Conservation (phyloP, 23 red algal species). For the Gracilaria vermiculophylla region DNA sequence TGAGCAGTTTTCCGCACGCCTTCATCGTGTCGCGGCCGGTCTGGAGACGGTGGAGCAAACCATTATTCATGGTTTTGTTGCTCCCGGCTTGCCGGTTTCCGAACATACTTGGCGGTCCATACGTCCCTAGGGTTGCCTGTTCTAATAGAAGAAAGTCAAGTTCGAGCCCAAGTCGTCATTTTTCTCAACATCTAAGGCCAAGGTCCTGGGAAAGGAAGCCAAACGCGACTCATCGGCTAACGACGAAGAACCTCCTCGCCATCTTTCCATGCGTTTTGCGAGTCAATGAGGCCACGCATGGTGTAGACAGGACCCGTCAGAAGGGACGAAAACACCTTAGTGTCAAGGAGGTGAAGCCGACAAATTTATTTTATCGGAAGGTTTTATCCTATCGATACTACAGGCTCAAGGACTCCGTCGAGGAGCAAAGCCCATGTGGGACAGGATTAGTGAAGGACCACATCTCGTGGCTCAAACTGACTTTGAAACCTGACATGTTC, state of each 20-base stretch:
- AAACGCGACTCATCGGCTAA: too few relatives aligned
- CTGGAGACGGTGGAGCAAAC: neutral
- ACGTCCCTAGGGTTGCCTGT: too few relatives aligned
- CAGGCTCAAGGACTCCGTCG: neutral
- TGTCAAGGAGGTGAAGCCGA: neutral
- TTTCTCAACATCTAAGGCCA: too few relatives aligned
- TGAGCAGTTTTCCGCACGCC: too few relatives aligned
- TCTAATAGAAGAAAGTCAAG: too few relatives aligned
- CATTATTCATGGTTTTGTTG: neutral
- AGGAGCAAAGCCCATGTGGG: neutral
- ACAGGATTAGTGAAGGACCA: too few relatives aligned
- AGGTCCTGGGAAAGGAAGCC: too few relatives aligned
- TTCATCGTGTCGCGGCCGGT: neutral
- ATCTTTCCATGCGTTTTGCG: too few relatives aligned
- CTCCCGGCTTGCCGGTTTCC: neutral
- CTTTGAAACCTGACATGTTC: neutral
- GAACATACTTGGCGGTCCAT: neutral
- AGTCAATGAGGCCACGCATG: neutral
- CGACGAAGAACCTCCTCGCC: too few relatives aligned
- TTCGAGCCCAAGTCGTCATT: too few relatives aligned
- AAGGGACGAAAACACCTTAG: neutral
- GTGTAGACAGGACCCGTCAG: neutral
- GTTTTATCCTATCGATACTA: neutral
- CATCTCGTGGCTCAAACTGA: neutral
- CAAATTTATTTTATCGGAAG: neutral